Evolutionary conservation across 306 rosid species (phyloP).

Genomic region (Cicer chorassanicum): DNA sequence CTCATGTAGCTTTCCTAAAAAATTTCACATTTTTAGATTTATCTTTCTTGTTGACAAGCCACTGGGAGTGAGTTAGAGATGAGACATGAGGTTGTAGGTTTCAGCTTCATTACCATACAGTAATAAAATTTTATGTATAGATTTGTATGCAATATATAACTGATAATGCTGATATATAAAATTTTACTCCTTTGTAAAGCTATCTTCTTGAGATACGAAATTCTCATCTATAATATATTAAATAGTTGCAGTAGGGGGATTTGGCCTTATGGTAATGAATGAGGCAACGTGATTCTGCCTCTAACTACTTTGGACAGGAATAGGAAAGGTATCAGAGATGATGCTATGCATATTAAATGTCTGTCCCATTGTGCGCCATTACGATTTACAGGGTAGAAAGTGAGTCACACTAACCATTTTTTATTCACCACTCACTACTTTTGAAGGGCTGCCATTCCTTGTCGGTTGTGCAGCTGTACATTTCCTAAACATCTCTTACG

Average conservation of each 20-base stretch:
- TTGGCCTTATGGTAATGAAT: background rate
- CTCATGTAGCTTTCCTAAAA: background rate
- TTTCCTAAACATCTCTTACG: slow-evolving; percentile 3
- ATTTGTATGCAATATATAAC: background rate
- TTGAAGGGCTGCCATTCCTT: background rate
- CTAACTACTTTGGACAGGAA: slow-evolving; percentile 18
- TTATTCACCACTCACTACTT: slow-evolving; percentile 14
- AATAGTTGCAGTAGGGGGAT: slow-evolving; percentile 1
- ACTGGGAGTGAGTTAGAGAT: background rate
- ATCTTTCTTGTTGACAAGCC: background rate
- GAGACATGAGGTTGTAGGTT: background rate
- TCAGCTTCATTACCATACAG: background rate
- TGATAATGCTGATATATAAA: background rate
- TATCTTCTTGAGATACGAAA: background rate
- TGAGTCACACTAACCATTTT: slow-evolving; percentile 2
- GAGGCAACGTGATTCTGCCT: slow-evolving; percentile 21
- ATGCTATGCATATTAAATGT: background rate
- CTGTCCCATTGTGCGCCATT: background rate
- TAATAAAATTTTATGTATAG: background rate
- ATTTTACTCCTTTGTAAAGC: background rate
- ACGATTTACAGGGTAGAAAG: slow-evolving; percentile 6
- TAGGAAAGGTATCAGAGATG: slow-evolving; percentile 25
- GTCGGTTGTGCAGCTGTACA: slow-evolving; percentile 14
- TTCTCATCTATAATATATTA: slow-evolving; percentile 4
- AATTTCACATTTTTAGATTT: background rate